Percentiles rank a stretch among this genome's conserved stretches.
These are phyloP conservation scores for Catunica adiposa DNA, from an alignment of 2,329 filamentous ascomycete species.

Conservation along the genomic window DNA sequence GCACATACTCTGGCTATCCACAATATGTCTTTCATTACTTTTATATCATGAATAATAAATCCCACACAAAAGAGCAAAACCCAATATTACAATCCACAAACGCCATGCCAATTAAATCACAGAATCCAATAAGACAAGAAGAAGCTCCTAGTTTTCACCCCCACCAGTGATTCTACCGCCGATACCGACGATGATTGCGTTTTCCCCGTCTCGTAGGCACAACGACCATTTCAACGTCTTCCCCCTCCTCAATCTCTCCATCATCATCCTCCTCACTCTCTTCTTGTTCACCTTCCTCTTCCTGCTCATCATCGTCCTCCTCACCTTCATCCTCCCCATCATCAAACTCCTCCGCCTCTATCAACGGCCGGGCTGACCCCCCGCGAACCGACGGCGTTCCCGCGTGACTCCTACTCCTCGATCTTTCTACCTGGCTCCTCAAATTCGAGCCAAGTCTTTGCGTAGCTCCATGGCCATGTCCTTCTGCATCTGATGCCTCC, in stretches of 20 bases:
- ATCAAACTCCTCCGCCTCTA: conserved; percentile 65
- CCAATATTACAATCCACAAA: not conserved
- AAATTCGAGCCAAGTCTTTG: conserved; percentile 6
- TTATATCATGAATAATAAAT: no score
- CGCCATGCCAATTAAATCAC: not conserved
- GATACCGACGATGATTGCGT: conserved; percentile 37
- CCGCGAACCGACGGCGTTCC: conserved; percentile 20
- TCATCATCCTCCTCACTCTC: conserved; percentile 37
- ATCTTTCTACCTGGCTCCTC: conserved; percentile 7
- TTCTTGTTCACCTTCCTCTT: conserved; percentile 57
- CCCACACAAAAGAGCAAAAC: not conserved
- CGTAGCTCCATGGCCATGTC: conserved; percentile 15
- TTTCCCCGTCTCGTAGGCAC: conserved; percentile 31
- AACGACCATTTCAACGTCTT: conserved; percentile 41
- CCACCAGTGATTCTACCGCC: conserved; percentile 39
- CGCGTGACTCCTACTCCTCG: conserved; percentile 5
- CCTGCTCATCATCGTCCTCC: conserved; percentile 41
- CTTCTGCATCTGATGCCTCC: conserved; percentile 8
- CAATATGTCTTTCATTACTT: no score
- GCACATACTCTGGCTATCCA: no score
- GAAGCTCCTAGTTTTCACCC: not conserved
- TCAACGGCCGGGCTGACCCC: conserved; percentile 31
- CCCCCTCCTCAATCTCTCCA: conserved; percentile 28
- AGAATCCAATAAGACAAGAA: no score
- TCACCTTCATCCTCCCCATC: conserved; percentile 54